These are phyloP conservation scores for Claviceps sorghi DNA, from an alignment of 2,329 filamentous ascomycete genomes.

Conservation along the genomic window DNA sequence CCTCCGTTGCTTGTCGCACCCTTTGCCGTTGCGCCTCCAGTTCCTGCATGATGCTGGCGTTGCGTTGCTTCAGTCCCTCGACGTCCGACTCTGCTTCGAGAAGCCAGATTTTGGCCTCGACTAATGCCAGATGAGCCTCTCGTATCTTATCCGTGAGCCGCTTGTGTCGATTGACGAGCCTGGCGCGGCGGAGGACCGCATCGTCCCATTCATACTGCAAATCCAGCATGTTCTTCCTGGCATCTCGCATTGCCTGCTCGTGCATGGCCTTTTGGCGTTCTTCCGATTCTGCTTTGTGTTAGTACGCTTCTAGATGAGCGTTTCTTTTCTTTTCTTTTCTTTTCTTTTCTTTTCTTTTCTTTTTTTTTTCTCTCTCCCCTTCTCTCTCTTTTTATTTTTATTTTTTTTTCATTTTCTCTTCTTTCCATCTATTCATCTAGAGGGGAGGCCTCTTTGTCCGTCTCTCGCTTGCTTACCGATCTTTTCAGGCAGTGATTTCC, in stretches of 20 bases:
- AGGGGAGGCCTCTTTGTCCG: neutral
- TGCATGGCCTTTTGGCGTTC: constrained; percentile 17
- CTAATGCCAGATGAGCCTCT: constrained; percentile 43
- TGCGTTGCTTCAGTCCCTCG: constrained; percentile 50
- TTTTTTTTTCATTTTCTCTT: too few relatives aligned
- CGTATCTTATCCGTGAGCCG: constrained; percentile 49
- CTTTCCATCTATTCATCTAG: too few relatives aligned
- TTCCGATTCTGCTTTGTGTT: constrained; percentile 20
- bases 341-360: too few relatives aligned
- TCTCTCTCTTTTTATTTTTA: too few relatives aligned
- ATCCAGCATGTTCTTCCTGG: constrained; percentile 26
- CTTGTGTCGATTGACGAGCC: constrained; percentile 36
- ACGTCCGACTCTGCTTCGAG: constrained; percentile 78
- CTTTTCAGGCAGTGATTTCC: constrained; percentile 53
- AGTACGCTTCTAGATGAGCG: constrained; percentile 6
- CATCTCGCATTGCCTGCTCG: constrained; percentile 19
- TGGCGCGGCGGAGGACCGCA: constrained; percentile 39
- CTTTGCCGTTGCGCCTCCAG: constrained; percentile 32
- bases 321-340: too few relatives aligned
- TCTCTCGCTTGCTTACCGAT: constrained; percentile 39
- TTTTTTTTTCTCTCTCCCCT: too few relatives aligned
- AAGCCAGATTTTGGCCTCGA: constrained; percentile 54
- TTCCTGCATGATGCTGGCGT: constrained; percentile 39
- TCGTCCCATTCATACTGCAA: constrained; percentile 41
- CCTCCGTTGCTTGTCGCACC: constrained; percentile 21